Percentiles rank a stretch among this genome's conserved stretches.
Evolutionary conservation across 129 eudicot genomes (phyloP).

Genomic region (Saposhnikovia divaricata): DNA sequence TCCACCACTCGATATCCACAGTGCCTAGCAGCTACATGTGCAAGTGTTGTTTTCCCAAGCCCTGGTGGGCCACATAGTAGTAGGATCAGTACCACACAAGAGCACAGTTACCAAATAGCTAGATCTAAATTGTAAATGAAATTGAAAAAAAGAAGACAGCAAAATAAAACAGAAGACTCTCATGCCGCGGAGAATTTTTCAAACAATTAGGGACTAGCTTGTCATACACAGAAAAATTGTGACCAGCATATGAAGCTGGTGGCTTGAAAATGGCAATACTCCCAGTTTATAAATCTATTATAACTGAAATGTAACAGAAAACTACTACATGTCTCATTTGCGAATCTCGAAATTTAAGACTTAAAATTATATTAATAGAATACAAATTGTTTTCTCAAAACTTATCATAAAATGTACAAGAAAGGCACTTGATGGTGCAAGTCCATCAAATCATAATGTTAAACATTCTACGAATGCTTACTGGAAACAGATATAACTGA

Average conservation of each 20-base stretch:
- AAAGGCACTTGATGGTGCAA: background rate
- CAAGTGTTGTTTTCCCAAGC: constrained; percentile 98
- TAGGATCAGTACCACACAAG: constrained; percentile 43
- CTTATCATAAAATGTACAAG: background rate
- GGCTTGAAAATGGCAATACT: background rate
- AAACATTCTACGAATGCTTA: constrained; percentile 8
- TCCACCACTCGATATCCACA: constrained; percentile 97
- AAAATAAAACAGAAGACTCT: background rate
- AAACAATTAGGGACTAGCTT: background rate
- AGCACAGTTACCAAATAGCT: constrained; percentile 7
- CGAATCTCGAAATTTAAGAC: background rate
- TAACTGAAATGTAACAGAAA: background rate
- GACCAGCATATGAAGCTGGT: background rate
- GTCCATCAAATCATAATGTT: constrained; percentile 11
- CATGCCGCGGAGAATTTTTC: background rate
- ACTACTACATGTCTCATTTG: background rate
- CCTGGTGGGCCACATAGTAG: constrained; percentile 99
- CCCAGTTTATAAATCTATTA: background rate
- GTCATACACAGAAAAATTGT: background rate
- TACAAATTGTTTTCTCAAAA: background rate
- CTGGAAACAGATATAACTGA: constrained; percentile 21
- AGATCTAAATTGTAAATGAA: constrained; percentile 2
- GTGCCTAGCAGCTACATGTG: constrained; percentile 95
- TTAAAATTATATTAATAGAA: background rate
- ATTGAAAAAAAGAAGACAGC: background rate